These are phyloP conservation scores for Adiantum capillusveneris DNA, from an alignment of 75 land plant species.

Conservation along the genomic window DNA sequence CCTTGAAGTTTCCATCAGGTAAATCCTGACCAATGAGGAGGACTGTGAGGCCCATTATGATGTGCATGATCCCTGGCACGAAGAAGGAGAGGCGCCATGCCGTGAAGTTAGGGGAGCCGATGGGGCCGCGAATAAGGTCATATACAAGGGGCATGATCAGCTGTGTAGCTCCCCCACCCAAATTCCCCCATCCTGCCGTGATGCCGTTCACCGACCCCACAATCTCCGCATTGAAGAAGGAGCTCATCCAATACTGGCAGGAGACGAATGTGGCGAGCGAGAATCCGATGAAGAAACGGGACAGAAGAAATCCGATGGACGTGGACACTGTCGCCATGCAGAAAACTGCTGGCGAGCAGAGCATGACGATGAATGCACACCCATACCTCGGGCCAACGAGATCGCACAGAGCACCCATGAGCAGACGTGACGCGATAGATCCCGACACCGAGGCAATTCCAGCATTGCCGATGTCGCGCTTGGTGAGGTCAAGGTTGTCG, in stretches of 20 bases:
- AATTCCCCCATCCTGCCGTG: conserved; percentile 85
- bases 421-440: conserved; percentile 60
- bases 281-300: conserved; percentile 83
- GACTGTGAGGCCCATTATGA: conserved; percentile 55
- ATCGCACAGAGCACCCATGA: conserved; percentile 86
- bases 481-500: conserved; percentile 71
- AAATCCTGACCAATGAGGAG: conserved; percentile 63
- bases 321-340: conserved; percentile 49
- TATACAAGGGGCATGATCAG: conserved; percentile 74
- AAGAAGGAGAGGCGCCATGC: conserved; percentile 76
- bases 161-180: conserved; percentile 90
- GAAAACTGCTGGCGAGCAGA: conserved; percentile 77
- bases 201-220: conserved; percentile 70
- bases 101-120: conserved; percentile 40
- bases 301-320: conserved; percentile 44
- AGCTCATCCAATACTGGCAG: conserved; percentile 92
- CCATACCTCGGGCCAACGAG: conserved; percentile 72
- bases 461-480: conserved; percentile 65
- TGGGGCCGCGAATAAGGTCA: conserved; percentile 28
- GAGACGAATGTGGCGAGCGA: conserved; percentile 89
- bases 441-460: conserved; percentile 84
- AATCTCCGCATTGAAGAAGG: conserved; percentile 72
- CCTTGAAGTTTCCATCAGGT: conserved; percentile 61
- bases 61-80: conserved; percentile 51
- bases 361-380: conserved; percentile 62